phyloP scores from a whole-genome alignment of 305 asterid species.

The Rubia tinctorum region DNA sequence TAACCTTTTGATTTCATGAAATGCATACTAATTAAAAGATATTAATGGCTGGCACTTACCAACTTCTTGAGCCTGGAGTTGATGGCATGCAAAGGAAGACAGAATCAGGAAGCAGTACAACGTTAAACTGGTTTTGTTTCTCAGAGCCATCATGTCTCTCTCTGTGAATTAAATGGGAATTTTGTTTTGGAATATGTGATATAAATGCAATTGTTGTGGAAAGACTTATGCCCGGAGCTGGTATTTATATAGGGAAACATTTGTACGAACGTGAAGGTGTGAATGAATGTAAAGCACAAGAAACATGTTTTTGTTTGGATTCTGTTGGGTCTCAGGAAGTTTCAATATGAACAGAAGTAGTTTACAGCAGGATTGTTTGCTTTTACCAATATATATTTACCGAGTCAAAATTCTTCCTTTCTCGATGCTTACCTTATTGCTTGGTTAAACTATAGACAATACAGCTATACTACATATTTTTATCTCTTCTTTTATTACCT shows the following conservation, averaged over 20 bases:
- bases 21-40: too few relatives aligned
- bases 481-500: too few relatives aligned
- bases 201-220: background rate
- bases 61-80: constrained; percentile 42
- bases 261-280: constrained; percentile 6
- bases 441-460: too few relatives aligned
- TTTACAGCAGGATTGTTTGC: background rate
- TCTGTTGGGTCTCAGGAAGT: constrained; percentile 5
- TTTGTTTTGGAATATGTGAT: background rate
- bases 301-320: background rate
- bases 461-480: too few relatives aligned
- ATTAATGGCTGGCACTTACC: constrained; percentile 25
- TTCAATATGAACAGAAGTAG: background rate
- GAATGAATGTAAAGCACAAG: too few relatives aligned
- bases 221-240: background rate
- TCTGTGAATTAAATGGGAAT: background rate
- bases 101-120: constrained; percentile 19
- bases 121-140: background rate
- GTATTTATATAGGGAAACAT: constrained; percentile 2
- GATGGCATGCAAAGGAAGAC: constrained; percentile 15
- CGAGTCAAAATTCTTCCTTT: background rate
- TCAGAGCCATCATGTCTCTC: constrained; percentile 7
- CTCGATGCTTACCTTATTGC: background rate
- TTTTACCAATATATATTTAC: background rate
- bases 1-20: background rate